These are phyloP conservation scores for Hibiscus trionum DNA, from an alignment of 345 rosid genomes.

Conservation along the genomic window DNA sequence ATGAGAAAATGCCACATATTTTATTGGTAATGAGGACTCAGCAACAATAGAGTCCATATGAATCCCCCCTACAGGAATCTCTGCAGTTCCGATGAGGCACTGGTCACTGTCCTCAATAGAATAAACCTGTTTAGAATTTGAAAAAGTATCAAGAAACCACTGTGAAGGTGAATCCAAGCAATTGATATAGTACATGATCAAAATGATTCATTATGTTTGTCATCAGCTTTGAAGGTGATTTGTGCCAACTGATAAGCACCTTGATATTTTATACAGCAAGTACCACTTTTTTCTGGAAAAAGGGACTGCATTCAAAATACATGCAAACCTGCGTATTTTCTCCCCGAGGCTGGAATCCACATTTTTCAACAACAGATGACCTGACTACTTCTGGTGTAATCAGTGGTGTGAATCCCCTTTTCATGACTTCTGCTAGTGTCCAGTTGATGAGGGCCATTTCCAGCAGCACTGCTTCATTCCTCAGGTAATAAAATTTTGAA, in stretches of 20 bases:
- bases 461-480: slow-evolving; percentile 86
- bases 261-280: not conserved
- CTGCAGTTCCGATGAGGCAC: slow-evolving; percentile 95
- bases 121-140: slow-evolving; percentile 51
- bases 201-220: not conserved
- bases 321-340: slow-evolving; percentile 79
- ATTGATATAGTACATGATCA: not conserved
- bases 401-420: slow-evolving; percentile 73
- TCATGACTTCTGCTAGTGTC: slow-evolving; percentile 78
- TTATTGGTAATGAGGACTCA: slow-evolving; percentile 56
- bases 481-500: slow-evolving; percentile 85
- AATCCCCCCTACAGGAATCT: slow-evolving; percentile 91
- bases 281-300: not conserved
- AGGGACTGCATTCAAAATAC: not conserved
- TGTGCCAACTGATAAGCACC: not conserved
- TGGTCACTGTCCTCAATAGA: slow-evolving; percentile 76
- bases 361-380: slow-evolving; percentile 86
- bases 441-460: slow-evolving; percentile 88
- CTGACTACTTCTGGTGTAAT: slow-evolving; percentile 88
- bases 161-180: not conserved
- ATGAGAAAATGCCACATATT: slow-evolving; percentile 79
- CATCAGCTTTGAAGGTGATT: not conserved
- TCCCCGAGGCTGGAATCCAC: slow-evolving; percentile 98
- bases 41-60: slow-evolving; percentile 89
- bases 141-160: not conserved